phyloP scores from a whole-genome alignment of 768 basidiomycete species.

The Gloeopeniophorella convolvens region DNA sequence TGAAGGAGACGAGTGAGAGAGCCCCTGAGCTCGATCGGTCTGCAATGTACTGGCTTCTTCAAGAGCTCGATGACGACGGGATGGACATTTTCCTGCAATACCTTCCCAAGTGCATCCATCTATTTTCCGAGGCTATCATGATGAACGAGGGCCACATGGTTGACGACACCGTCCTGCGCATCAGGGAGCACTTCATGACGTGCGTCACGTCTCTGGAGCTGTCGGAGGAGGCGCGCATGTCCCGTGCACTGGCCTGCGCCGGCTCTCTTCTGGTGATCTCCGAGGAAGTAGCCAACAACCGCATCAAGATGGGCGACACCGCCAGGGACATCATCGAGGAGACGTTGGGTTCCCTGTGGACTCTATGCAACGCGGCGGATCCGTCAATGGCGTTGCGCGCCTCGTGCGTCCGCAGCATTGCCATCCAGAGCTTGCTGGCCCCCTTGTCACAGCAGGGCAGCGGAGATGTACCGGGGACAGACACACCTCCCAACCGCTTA shows the following conservation, averaged over 20 bases:
- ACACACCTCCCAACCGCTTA: background rate
- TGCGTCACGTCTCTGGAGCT: slow-evolving; percentile 7
- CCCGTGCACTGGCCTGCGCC: background rate
- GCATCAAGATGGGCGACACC: background rate
- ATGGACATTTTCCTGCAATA: slow-evolving; percentile 12
- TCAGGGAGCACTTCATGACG: slow-evolving; percentile 7
- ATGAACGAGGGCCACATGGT: background rate
- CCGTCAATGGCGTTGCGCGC: slow-evolving; percentile 1
- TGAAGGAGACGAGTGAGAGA: background rate
- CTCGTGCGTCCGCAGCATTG: background rate
- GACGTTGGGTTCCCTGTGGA: too few species aligned
- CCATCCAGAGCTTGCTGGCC: background rate
- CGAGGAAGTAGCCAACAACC: background rate
- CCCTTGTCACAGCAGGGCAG: background rate
- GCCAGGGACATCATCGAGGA: background rate
- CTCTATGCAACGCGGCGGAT: background rate
- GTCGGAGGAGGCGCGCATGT: background rate
- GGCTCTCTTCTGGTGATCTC: slow-evolving; percentile 3
- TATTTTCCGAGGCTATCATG: background rate
- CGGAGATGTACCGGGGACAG: background rate
- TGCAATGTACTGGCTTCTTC: slow-evolving; percentile 9
- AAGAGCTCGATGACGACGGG: slow-evolving; percentile 5
- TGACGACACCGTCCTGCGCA: background rate
- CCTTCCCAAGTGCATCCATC: slow-evolving; percentile 7
- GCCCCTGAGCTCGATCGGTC: slow-evolving; percentile 2